Conservation (phyloP, 2,329 filamentous ascomycete species). For the Fusarium citri region DNA sequence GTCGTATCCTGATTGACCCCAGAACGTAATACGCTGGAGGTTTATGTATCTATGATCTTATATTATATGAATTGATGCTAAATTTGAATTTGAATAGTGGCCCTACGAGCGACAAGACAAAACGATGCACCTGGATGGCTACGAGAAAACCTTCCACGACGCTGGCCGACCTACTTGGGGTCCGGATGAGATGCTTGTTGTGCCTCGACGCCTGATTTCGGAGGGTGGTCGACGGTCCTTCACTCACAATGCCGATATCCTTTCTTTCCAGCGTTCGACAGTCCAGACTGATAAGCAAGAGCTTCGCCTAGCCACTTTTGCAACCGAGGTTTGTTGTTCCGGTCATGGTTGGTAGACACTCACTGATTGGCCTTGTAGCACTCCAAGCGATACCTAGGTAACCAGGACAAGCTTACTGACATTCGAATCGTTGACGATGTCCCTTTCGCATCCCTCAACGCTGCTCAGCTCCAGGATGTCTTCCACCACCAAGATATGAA, state of each 20-base stretch:
- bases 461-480: constrained; percentile 51
- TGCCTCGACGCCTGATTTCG: constrained; percentile 56
- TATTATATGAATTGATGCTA: constrained; percentile 56
- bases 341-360: background rate
- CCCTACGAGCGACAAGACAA: constrained; percentile 86
- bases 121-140: constrained; percentile 70
- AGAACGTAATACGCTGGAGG: constrained; percentile 41
- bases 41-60: constrained; percentile 51
- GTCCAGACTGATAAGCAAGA: constrained; percentile 74
- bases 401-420: constrained; percentile 67
- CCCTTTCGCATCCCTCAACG: constrained; percentile 67
- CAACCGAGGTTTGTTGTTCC: constrained; percentile 59
- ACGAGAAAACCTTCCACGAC: constrained; percentile 76
- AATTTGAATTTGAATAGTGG: constrained; percentile 73
- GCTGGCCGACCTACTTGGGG: constrained; percentile 85
- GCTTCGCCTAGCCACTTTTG: constrained; percentile 72
- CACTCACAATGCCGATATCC: constrained; percentile 46
- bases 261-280: constrained; percentile 54
- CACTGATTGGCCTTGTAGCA: constrained; percentile 55
- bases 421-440: constrained; percentile 67
- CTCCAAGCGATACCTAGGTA: constrained; percentile 64
- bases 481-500: constrained; percentile 57
- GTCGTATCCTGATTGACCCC: constrained; percentile 51
- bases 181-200: constrained; percentile 77
- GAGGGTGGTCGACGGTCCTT: constrained; percentile 52